A percentile compares a stretch with the other conserved stretches of the same genome.
Evolutionary conservation across 768 basidiomycete genomes (phyloP).

Genomic region (Fomitopsis serialis): DNA sequence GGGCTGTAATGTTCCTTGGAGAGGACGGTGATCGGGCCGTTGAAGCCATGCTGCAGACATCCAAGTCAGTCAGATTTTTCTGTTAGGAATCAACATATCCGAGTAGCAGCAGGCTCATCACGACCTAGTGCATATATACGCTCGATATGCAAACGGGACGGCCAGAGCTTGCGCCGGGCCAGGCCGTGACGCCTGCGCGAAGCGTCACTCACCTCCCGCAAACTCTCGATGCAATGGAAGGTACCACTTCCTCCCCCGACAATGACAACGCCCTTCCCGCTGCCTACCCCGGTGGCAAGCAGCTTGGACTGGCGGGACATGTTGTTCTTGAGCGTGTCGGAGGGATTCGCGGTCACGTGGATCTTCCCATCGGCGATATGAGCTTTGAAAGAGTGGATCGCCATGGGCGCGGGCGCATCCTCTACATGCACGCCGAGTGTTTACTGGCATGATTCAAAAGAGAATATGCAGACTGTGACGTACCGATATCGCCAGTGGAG

Average conservation of each 20-base stretch:
- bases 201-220: conserved; percentile 74
- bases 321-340: conserved; percentile 60
- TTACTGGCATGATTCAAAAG: too few relatives aligned
- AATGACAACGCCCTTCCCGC: conserved; percentile 68
- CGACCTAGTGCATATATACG: too few relatives aligned
- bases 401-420: conserved; percentile 82
- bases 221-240: conserved; percentile 71
- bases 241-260: conserved; percentile 83
- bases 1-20: conserved; percentile 78
- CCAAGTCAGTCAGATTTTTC: too few relatives aligned
- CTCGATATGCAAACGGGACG: too few relatives aligned
- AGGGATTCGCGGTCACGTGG: conserved; percentile 64
- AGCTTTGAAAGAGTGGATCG: conserved; percentile 75
- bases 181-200: too few relatives aligned
- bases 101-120: too few relatives aligned
- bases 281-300: conserved; percentile 39
- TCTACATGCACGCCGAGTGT: conserved; percentile 48
- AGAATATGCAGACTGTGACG: conserved; percentile 9
- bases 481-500: conserved; percentile 78
- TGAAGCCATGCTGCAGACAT: conserved; percentile 60
- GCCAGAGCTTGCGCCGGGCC: too few relatives aligned
- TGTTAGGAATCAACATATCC: too few relatives aligned
- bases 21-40: conserved; percentile 70
- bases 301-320: conserved; percentile 57
- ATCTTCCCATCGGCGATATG: conserved; percentile 68